Percentiles rank a stretch among this genome's conserved stretches.
phyloP scores from a whole-genome alignment of 2,329 filamentous ascomycete species.

The Xylariaceae sp. region DNA sequence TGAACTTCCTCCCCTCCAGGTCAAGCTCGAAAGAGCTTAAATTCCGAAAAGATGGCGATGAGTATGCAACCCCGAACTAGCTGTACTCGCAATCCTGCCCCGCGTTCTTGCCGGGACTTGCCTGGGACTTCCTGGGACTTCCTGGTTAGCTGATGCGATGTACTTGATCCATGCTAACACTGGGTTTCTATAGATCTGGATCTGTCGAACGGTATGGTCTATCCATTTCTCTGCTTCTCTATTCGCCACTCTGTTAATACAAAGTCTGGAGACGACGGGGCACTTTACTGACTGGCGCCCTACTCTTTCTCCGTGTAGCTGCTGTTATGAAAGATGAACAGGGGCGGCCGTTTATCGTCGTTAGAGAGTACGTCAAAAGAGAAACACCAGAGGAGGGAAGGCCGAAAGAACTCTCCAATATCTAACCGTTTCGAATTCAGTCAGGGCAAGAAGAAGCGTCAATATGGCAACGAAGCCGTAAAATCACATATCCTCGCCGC shows the following conservation, averaged over 20 bases:
- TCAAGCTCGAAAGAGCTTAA: constrained; percentile 30
- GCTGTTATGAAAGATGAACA: constrained; percentile 92
- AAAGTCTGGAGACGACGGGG: background rate
- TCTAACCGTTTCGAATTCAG: constrained; percentile 40
- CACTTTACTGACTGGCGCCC: constrained; percentile 18
- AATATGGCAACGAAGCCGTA: constrained; percentile 93
- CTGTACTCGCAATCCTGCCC: constrained; percentile 17
- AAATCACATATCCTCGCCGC: constrained; percentile 98
- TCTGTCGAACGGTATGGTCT: constrained; percentile 67
- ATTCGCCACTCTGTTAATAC: background rate
- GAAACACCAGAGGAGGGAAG: background rate
- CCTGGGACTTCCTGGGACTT: background rate
- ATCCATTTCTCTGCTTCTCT: constrained; percentile 4
- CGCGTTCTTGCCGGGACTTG: constrained; percentile 5
- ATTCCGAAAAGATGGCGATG: constrained; percentile 49
- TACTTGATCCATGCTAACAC: constrained; percentile 20
- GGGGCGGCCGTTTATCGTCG: constrained; percentile 94
- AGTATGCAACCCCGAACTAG: constrained; percentile 39
- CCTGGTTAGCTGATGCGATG: constrained; percentile 1
- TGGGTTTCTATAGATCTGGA: constrained; percentile 60
- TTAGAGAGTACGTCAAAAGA: constrained; percentile 74
- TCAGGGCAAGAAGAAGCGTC: constrained; percentile 95
- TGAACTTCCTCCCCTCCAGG: background rate
- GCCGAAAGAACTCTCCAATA: background rate
- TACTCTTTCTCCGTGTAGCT: constrained; percentile 37